These are phyloP conservation scores for Ceratocystis huliohia DNA, from an alignment of 2,329 filamentous ascomycete species.

Conservation along the genomic window DNA sequence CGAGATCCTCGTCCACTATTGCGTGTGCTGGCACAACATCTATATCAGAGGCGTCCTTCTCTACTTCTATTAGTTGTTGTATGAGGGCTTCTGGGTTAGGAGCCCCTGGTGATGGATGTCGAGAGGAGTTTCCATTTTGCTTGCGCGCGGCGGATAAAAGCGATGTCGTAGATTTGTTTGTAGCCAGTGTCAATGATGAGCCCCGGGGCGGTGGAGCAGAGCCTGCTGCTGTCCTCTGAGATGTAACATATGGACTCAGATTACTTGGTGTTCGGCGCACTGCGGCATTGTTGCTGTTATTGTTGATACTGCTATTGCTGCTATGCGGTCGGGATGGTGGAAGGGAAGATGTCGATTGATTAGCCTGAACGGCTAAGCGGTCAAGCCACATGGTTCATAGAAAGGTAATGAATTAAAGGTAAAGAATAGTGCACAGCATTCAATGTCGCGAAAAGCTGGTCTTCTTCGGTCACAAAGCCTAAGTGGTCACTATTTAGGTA, in stretches of 20 bases:
- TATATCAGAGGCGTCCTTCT: conserved; percentile 8
- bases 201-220: conserved; percentile 31
- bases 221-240: conserved; percentile 48
- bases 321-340: conserved; percentile 25
- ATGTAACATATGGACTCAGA: conserved; percentile 55
- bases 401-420: not conserved
- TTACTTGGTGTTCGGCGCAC: conserved; percentile 49
- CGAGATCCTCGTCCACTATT: conserved; percentile 40
- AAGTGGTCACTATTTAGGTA: not conserved
- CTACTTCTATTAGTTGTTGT: conserved; percentile 13
- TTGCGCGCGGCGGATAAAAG: conserved; percentile 52
- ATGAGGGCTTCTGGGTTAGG: conserved; percentile 15
- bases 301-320: conserved; percentile 8
- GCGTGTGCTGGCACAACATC: conserved; percentile 42
- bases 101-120: conserved; percentile 28
- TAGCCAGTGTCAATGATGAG: conserved; percentile 63
- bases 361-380: conserved; percentile 62
- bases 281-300: conserved; percentile 44
- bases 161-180: conserved; percentile 65
- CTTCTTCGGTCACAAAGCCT: not conserved
- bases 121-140: conserved; percentile 55
- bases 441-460: not conserved
- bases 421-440: not conserved
- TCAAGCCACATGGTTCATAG: conserved; percentile 71
- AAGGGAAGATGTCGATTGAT: conserved; percentile 37